These are phyloP conservation scores for Pseudogymnoascus sp. DNA, from an alignment of 2,329 filamentous ascomycete genomes.

Conservation along the genomic window DNA sequence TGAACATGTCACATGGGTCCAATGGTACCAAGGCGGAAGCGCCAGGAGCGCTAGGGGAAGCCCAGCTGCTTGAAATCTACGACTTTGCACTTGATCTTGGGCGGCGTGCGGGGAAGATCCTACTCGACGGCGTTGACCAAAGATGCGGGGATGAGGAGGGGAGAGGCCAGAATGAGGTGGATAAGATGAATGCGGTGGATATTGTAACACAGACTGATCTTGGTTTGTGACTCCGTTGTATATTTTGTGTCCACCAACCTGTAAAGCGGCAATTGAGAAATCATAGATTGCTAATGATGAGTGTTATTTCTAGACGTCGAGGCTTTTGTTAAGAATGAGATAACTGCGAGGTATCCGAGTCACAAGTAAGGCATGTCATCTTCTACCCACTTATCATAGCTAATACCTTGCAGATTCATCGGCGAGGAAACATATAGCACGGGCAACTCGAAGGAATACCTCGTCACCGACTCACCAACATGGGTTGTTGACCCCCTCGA, in stretches of 20 bases:
- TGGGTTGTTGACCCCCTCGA: slow-evolving; percentile 74
- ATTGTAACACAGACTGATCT: slow-evolving; percentile 71
- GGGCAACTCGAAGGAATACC: slow-evolving; percentile 57
- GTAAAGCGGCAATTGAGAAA: slow-evolving; percentile 12
- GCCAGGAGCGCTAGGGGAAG: slow-evolving; percentile 17
- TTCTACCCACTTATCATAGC: neutral
- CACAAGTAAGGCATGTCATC: slow-evolving; percentile 52
- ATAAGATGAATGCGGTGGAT: slow-evolving; percentile 71
- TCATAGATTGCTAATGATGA: slow-evolving; percentile 3
- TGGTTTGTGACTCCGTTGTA: slow-evolving; percentile 37
- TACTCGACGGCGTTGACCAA: slow-evolving; percentile 55
- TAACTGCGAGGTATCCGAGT: slow-evolving; percentile 51
- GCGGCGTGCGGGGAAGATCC: slow-evolving; percentile 59
- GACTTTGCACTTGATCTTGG: slow-evolving; percentile 62
- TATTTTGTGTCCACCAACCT: slow-evolving; percentile 10
- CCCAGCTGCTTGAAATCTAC: slow-evolving; percentile 58
- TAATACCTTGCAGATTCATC: slow-evolving; percentile 48
- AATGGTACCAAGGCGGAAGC: neutral
- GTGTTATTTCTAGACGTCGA: slow-evolving; percentile 52
- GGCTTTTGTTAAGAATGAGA: slow-evolving; percentile 55
- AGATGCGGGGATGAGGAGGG: slow-evolving; percentile 37
- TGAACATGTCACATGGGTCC: slow-evolving; percentile 7
- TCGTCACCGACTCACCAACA: slow-evolving; percentile 55
- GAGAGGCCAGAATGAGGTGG: slow-evolving; percentile 29
- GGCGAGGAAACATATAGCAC: slow-evolving; percentile 71